Percentiles rank a stretch among this genome's conserved stretches.
Conservation (phyloP, 176 grass and related monocot genomes). For the Tillandsia leiboldiana region DNA sequence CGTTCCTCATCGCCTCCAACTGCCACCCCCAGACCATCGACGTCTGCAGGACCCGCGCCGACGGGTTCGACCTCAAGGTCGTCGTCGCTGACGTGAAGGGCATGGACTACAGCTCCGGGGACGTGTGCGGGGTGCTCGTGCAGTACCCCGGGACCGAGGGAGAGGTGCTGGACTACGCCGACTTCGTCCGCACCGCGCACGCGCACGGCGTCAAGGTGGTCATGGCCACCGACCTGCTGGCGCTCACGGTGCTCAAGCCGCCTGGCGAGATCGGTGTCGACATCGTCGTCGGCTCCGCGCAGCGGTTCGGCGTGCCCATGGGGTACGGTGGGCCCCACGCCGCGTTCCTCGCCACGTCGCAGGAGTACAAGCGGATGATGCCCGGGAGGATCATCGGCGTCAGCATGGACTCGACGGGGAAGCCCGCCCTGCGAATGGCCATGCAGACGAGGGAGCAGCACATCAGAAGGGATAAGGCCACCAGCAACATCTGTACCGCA, state of each 20-base stretch:
- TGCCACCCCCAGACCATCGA: conserved; percentile 96
- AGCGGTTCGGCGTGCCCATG: conserved; percentile 97
- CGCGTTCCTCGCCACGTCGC: conserved; percentile 86
- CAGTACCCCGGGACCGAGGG: conserved; percentile 94
- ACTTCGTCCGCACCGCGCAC: conserved; percentile 81
- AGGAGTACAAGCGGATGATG: conserved; percentile 98
- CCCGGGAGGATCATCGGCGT: conserved; percentile 86
- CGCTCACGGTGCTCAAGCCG: conserved; percentile 64
- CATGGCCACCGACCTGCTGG: conserved; percentile 90
- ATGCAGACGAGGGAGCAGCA: conserved; percentile 99
- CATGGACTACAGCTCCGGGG: conserved; percentile 66
- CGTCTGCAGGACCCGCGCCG: conserved; percentile 75
- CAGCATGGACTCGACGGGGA: conserved; percentile 78
- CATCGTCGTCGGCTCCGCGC: conserved; percentile 89
- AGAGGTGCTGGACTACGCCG: conserved; percentile 75
- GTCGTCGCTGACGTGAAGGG: conserved; percentile 60
- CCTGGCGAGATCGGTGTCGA: conserved; percentile 91
- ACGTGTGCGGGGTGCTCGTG: conserved; percentile 87
- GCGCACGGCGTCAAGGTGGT: conserved; percentile 83
- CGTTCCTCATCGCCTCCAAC: conserved; percentile 79
- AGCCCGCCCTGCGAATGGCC: conserved; percentile 87
- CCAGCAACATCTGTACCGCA: conserved; percentile 97
- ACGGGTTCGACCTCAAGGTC: conserved; percentile 70
- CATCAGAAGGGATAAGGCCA: conserved; percentile 96
- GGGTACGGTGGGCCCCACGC: conserved; percentile 96